These are phyloP conservation scores for Mycosphaerella sp. DNA, from an alignment of 2,329 filamentous ascomycete genomes.

Conservation along the genomic window DNA sequence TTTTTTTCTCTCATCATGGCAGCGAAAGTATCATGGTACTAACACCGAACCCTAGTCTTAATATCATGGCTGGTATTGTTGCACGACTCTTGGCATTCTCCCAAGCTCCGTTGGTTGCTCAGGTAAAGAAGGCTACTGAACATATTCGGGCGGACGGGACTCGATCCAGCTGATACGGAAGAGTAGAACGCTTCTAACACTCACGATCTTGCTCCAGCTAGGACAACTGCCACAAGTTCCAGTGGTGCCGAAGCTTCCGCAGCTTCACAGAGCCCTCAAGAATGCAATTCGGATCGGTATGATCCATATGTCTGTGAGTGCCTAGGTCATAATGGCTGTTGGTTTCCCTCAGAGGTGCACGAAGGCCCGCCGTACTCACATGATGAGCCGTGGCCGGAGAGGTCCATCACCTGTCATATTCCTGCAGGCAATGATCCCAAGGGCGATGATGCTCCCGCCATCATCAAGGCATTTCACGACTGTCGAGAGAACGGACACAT, in stretches of 20 bases:
- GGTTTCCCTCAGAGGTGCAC: constrained; percentile 18
- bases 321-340: constrained; percentile 25
- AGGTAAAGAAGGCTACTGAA: neutral
- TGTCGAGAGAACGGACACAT: constrained; percentile 48
- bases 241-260: neutral
- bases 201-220: neutral
- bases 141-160: neutral
- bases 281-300: constrained; percentile 17
- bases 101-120: neutral
- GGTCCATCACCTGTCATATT: constrained; percentile 22
- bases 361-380: constrained; percentile 22
- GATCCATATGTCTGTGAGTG: constrained; percentile 27
- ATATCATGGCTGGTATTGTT: neutral
- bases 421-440: constrained; percentile 16
- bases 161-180: no score
- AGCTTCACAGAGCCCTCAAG: constrained; percentile 7
- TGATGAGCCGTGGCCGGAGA: constrained; percentile 21
- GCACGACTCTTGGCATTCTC: neutral
- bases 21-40: no score
- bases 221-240: neutral
- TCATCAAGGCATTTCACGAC: constrained; percentile 46
- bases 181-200: no score
- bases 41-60: no score
- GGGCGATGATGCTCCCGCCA: constrained; percentile 48
- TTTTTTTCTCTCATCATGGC: no score